phyloP scores from a whole-genome alignment of 2,329 filamentous ascomycete genomes.

The Pseudogymnoascus sp. region DNA sequence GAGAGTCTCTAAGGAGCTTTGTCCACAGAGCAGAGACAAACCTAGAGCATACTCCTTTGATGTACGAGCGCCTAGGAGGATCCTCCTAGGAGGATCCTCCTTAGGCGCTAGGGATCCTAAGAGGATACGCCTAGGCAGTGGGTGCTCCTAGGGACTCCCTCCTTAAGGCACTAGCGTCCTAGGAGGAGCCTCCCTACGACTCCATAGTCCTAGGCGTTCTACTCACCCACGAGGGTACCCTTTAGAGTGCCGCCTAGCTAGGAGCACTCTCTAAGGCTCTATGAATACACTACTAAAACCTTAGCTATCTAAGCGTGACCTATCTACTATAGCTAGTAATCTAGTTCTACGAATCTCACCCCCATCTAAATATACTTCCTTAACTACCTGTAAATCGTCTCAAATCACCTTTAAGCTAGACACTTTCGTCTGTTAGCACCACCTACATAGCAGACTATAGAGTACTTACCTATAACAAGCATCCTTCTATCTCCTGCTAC shows the following conservation, averaged over 20 bases:
- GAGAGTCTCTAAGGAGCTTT: too few species aligned
- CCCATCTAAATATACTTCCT: too few species aligned
- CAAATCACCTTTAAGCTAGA: slow-evolving; percentile 12
- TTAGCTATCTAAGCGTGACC: neutral
- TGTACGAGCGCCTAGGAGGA: neutral
- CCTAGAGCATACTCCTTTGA: too few species aligned
- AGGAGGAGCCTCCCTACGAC: neutral
- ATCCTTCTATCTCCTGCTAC: neutral
- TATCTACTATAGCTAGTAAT: slow-evolving; percentile 14
- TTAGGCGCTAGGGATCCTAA: neutral
- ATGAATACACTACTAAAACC: neutral
- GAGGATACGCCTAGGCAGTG: too few species aligned
- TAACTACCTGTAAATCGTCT: slow-evolving; percentile 15
- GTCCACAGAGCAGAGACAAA: too few species aligned
- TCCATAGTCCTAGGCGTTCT: neutral
- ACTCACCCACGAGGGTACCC: neutral
- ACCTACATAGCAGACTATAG: neutral
- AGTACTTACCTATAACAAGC: neutral
- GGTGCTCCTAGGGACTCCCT: neutral
- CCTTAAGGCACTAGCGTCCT: neutral
- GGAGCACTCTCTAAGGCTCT: neutral
- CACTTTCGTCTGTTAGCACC: slow-evolving; percentile 9
- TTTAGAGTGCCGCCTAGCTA: neutral
- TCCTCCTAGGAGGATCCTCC: neutral
- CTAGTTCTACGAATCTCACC: slow-evolving; percentile 16